Percentiles rank a stretch among this genome's conserved stretches.
Conservation (phyloP, 495 filamentous ascomycete genomes). For the Xylaria nigripes region DNA sequence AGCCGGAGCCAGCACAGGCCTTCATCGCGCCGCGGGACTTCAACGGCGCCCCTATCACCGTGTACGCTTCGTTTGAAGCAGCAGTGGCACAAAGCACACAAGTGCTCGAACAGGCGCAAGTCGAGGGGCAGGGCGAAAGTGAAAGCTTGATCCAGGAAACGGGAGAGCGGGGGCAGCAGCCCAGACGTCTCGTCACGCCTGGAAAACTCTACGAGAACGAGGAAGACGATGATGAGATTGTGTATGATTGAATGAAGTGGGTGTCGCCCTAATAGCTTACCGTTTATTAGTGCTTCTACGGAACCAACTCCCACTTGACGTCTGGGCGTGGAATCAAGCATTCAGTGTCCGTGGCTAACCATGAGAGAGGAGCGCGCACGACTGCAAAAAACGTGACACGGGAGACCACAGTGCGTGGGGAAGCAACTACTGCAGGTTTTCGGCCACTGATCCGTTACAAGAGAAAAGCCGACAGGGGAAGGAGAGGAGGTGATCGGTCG, state of each 20-base stretch:
- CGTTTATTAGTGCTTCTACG: background rate
- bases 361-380: no score
- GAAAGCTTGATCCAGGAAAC: background rate
- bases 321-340: background rate
- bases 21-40: conserved; percentile 21
- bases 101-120: background rate
- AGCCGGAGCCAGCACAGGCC: conserved; percentile 9
- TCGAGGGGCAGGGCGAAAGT: background rate
- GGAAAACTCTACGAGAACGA: conserved; percentile 31
- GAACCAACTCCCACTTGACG: background rate
- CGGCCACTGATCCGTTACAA: no score
- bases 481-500: no score
- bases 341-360: no score
- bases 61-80: conserved; percentile 24
- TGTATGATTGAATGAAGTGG: conserved; percentile 7
- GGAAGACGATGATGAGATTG: conserved; percentile 29
- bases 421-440: no score
- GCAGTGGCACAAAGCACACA: conserved; percentile 20
- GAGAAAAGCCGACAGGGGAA: no score
- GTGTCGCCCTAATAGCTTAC: background rate
- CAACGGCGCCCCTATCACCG: conserved; percentile 22
- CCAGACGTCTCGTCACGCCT: conserved; percentile 21
- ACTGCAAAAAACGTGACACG: no score
- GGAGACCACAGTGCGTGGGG: no score
- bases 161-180: background rate